A percentile compares a stretch with the other conserved stretches of the same genome.
Conservation (phyloP, 2,329 filamentous ascomycete species). For the Cytospora leucostoma region DNA sequence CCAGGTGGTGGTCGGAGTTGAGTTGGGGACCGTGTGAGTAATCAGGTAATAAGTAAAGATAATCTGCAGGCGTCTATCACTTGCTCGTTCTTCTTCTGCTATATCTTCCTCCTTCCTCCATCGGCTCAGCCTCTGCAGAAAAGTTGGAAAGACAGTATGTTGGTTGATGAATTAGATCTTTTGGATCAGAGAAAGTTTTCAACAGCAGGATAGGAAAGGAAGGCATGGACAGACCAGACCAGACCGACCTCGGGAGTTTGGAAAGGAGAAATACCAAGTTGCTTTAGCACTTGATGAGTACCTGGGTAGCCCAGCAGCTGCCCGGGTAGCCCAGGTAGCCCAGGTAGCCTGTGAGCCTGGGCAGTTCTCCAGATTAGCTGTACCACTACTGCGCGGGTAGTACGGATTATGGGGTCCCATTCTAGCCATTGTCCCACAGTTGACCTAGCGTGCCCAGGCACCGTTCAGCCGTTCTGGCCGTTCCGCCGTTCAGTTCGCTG, state of each 20-base stretch:
- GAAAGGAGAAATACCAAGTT: too few relatives aligned
- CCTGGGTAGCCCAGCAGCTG: too few relatives aligned
- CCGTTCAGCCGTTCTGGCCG: too few relatives aligned
- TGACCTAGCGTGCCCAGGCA: too few relatives aligned
- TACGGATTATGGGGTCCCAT: background rate
- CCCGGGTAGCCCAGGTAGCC: too few relatives aligned
- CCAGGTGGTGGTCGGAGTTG: background rate
- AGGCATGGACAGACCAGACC: background rate
- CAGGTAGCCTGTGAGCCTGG: background rate
- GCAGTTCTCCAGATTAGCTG: background rate
- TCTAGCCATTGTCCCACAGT: background rate
- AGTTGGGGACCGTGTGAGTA: background rate
- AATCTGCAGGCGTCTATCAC: background rate
- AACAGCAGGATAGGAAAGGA: background rate
- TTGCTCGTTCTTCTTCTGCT: background rate
- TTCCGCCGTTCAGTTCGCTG: too few relatives aligned
- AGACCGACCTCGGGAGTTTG: too few relatives aligned
- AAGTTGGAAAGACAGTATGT: background rate
- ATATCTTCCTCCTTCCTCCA: background rate
- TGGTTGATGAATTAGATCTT: background rate
- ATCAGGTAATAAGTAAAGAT: background rate
- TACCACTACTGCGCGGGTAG: background rate
- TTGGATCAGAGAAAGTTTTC: background rate
- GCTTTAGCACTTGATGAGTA: background rate
- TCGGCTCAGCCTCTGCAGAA: background rate